Percentiles rank a stretch among this genome's conserved stretches.
Evolutionary conservation across 176 grass and related monocot genomes (phyloP).

Genomic region (Zea luxurians): DNA sequence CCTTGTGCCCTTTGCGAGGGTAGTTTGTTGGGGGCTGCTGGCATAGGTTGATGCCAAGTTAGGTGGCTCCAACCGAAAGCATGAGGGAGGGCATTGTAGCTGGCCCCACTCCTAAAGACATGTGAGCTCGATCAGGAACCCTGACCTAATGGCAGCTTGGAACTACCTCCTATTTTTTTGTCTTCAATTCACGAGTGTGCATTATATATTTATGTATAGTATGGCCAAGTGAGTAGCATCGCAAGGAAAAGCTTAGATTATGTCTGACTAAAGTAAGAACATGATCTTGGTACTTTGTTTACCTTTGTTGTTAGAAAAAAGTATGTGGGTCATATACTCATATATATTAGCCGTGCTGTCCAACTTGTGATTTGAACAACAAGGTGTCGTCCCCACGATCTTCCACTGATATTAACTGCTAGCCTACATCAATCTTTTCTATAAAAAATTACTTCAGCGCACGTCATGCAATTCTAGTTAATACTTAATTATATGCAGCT

Average conservation of each 20-base stretch:
- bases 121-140: slow-evolving; percentile 23
- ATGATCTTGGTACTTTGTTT: slow-evolving; percentile 13
- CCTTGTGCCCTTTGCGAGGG: background rate
- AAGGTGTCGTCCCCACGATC: slow-evolving; percentile 2
- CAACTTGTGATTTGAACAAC: slow-evolving; percentile 13
- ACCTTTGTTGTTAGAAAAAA: slow-evolving; percentile 15
- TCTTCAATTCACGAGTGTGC: background rate
- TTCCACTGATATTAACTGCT: background rate
- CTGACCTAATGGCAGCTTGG: slow-evolving; percentile 22
- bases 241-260: slow-evolving; percentile 4
- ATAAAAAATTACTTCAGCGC: too few species aligned
- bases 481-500: too few species aligned
- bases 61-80: slow-evolving; percentile 39
- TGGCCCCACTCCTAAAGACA: slow-evolving; percentile 20
- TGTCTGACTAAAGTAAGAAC: slow-evolving; percentile 17
- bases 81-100: background rate
- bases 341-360: background rate
- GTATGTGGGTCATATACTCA: background rate
- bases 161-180: background rate
- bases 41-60: slow-evolving; percentile 20
- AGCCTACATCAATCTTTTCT: too few species aligned
- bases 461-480: too few species aligned
- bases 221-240: background rate
- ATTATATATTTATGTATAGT: background rate
- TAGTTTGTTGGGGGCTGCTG: slow-evolving; percentile 4